Base-by-base conservation (phyloP, 257 asterid genomes). In the Gentiana dahurica region DNA sequence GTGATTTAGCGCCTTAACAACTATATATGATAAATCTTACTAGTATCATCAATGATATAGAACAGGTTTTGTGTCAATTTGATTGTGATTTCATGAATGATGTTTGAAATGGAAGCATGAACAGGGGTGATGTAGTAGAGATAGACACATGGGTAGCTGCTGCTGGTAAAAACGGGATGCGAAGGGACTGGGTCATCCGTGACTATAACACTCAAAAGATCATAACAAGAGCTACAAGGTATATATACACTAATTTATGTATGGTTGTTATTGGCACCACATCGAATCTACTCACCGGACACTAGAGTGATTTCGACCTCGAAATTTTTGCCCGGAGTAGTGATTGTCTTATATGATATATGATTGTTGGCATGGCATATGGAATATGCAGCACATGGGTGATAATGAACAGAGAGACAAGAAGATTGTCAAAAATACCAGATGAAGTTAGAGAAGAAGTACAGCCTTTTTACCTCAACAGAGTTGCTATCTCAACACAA, bases 121-220 rank as follows among this genome's bases (percentile, higher is more conserved):
- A 9, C 68, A 87, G 96, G 97, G 95, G 97, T 34, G 97, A 88
- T 55, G 75, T 88, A 5, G 90, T 88, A 38, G 94, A 85, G 80
- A 79, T 88, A 37, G 97, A 88, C 60, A 88, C 97, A 1, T 88
- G 97, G 97, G 97, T 88, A 52, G 90, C 75, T 53, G 97, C 97
- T 15, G 84, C 95, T 0, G 95, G 97, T 8, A 88, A 88, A 64
- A 88, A 88, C 12, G 97, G 89, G 8, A 88, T 88, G 97, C 87
- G 95, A 0, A 76, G 95, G 1, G 94, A 88, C 56, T 88, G 97
- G 97, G 71, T 85, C 1, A 81, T 88, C 54, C 81, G 94, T 9
- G 95, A 88, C 68, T 68, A 68, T 59, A 71, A 71, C 51, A 77
- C 97, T 7, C 78, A 67, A 34, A 65, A 71, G 6, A 85, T 85